A percentile compares a stretch with the other conserved stretches of the same genome.
phyloP scores from a whole-genome alignment of 768 basidiomycete genomes.

The Hydnomerulius pinastri region DNA sequence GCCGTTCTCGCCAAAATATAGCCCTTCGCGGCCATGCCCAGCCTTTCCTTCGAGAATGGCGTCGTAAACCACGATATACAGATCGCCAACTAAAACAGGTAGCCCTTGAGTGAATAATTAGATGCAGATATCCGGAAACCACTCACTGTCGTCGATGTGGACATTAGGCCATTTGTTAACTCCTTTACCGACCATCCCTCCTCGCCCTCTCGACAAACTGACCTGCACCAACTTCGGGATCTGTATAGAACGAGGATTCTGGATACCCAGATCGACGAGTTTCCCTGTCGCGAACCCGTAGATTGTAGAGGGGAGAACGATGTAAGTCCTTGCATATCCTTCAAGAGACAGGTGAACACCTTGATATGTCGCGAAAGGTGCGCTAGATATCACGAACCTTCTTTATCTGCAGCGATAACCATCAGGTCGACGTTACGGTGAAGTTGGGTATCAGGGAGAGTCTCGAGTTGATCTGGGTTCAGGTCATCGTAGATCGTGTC shows the following conservation, averaged over 20 bases:
- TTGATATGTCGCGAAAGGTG: neutral
- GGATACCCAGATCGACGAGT: slow-evolving; percentile 20
- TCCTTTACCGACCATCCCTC: slow-evolving; percentile 27
- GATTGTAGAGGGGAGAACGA: slow-evolving; percentile 45
- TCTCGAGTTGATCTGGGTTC: slow-evolving; percentile 45
- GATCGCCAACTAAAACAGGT: slow-evolving; percentile 16
- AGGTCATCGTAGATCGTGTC: slow-evolving; percentile 51
- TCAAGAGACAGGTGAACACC: no score
- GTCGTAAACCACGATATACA: slow-evolving; percentile 19
- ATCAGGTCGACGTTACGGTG: slow-evolving; percentile 50
- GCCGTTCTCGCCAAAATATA: no score
- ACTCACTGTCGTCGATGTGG: slow-evolving; percentile 23
- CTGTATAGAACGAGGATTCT: slow-evolving; percentile 24
- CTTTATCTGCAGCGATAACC: slow-evolving; percentile 44
- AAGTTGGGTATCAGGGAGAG: slow-evolving; percentile 40
- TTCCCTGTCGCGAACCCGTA: slow-evolving; percentile 22
- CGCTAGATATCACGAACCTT: slow-evolving; percentile 34
- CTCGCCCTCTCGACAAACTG: slow-evolving; percentile 20
- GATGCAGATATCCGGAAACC: neutral
- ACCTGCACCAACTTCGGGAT: slow-evolving; percentile 26
- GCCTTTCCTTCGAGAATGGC: slow-evolving; percentile 9
- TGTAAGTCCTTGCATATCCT: slow-evolving; percentile 52
- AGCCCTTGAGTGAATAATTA: no score
- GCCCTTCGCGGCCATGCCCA: slow-evolving; percentile 25
- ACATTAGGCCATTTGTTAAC: slow-evolving; percentile 28